A percentile compares a stretch with the other conserved stretches of the same genome.
These are phyloP conservation scores for Schizonepeta tenuifolia DNA, from an alignment of 257 asterid genomes.

Conservation along the genomic window DNA sequence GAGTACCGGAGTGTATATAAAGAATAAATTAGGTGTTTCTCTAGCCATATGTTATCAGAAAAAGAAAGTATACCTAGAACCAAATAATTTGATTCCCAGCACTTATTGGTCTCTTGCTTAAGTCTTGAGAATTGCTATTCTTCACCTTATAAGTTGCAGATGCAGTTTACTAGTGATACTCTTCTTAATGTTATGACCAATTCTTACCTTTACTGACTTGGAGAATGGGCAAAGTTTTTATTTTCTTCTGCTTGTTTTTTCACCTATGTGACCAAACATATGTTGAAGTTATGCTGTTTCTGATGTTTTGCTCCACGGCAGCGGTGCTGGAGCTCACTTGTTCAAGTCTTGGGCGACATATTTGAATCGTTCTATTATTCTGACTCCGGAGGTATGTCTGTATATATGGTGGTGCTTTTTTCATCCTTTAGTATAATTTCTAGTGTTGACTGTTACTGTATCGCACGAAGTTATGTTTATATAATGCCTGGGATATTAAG, in stretches of 20 bases:
- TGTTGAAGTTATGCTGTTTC: slow-evolving; percentile 16
- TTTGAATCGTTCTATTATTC: slow-evolving; percentile 87
- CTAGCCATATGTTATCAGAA: not conserved
- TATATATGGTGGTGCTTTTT: not conserved
- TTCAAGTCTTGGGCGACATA: slow-evolving; percentile 92
- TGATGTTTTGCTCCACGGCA: slow-evolving; percentile 43
- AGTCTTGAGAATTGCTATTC: not conserved
- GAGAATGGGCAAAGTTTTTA: not conserved
- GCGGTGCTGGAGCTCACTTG: slow-evolving; percentile 99
- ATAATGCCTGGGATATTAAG: not conserved
- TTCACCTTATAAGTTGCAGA: slow-evolving; percentile 21
- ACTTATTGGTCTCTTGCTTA: slow-evolving; percentile 5
- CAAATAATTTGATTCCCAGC: not conserved
- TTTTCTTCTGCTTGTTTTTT: slow-evolving; percentile 1
- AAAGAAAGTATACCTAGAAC: not conserved
- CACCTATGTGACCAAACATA: not conserved
- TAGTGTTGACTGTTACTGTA: not conserved
- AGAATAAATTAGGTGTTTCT: not conserved
- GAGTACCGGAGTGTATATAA: slow-evolving; percentile 7
- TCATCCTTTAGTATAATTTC: not conserved
- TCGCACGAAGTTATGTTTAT: slow-evolving; percentile 1
- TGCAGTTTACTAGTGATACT: not conserved
- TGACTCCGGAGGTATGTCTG: slow-evolving; percentile 87
- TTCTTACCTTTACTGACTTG: not conserved
- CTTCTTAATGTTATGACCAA: slow-evolving; percentile 1